Percentiles rank a stretch among this genome's conserved stretches.
Conservation (phyloP, 2,329 filamentous ascomycete species). For the Arthrobotrys sinensis region DNA sequence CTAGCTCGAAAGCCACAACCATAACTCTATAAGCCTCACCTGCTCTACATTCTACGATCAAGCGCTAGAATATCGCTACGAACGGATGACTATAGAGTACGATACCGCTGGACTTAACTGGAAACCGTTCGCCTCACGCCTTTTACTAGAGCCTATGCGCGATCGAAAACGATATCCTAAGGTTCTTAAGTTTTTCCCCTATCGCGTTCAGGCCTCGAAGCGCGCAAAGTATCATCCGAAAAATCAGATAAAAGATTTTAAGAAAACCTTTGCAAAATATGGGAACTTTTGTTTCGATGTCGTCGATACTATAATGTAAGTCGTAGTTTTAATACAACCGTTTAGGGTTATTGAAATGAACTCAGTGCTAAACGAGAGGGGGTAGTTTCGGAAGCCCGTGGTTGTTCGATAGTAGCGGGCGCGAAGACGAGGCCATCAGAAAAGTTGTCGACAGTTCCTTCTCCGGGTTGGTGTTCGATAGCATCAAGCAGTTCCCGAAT, state of each 20-base stretch:
- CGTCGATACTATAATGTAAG: background rate
- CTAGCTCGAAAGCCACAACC: no score
- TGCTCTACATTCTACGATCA: conserved; percentile 1
- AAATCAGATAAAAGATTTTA: background rate
- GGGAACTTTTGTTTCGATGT: conserved; percentile 4
- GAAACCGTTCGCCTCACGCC: background rate
- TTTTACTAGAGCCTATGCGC: background rate
- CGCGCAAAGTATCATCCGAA: background rate
- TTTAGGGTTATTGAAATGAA: background rate
- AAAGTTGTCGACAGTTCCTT: background rate
- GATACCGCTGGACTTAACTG: background rate
- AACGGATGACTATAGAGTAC: background rate
- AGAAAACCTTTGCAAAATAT: background rate
- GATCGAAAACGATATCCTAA: background rate
- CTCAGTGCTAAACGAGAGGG: background rate
- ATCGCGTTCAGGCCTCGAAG: background rate
- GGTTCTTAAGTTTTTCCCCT: background rate
- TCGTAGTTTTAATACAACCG: background rate
- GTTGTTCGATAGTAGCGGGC: no score
- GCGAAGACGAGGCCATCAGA: no score
- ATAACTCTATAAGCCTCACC: conserved; percentile 2
- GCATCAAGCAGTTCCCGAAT: conserved; percentile 15
- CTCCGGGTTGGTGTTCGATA: background rate
- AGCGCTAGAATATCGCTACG: background rate
- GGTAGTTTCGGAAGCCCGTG: no score